Evolutionary conservation across 2,329 filamentous ascomycete species (phyloP).

Genomic region (Penicillium freii): DNA sequence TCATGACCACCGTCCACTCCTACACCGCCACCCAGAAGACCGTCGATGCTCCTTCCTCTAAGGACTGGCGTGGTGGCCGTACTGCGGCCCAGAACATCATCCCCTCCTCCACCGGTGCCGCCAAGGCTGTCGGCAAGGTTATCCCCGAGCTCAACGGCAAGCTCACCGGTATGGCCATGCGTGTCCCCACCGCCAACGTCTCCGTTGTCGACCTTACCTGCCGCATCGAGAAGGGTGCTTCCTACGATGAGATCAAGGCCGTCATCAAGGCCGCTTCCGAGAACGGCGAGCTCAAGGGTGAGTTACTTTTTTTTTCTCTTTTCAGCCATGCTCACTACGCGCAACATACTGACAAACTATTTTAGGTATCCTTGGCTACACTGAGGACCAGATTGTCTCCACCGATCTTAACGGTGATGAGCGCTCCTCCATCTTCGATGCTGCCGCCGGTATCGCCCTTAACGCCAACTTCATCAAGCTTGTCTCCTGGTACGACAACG

Average conservation of each 20-base stretch:
- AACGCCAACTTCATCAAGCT: slow-evolving; percentile 99
- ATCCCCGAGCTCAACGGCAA: slow-evolving; percentile 98
- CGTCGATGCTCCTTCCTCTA: slow-evolving; percentile 92
- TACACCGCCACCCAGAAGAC: slow-evolving; percentile 99
- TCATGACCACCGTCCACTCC: slow-evolving; percentile 99
- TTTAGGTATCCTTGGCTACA: slow-evolving; percentile 76
- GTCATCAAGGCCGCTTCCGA: slow-evolving; percentile 84
- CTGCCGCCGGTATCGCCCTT: slow-evolving; percentile 97
- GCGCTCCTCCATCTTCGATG: slow-evolving; percentile 97
- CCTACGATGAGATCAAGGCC: slow-evolving; percentile 81
- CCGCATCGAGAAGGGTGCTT: slow-evolving; percentile 82
- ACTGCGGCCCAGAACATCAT: slow-evolving; percentile 99
- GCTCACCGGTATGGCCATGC: slow-evolving; percentile 99
- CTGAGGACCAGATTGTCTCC: slow-evolving; percentile 95
- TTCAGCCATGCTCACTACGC: too few species aligned
- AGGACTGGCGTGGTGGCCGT: slow-evolving; percentile 99
- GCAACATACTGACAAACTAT: neutral
- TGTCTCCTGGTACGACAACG: slow-evolving; percentile 98
- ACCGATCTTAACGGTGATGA: slow-evolving; percentile 89
- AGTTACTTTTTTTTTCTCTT: neutral
- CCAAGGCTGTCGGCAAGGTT: slow-evolving; percentile 99
- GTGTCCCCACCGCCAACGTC: slow-evolving; percentile 97
- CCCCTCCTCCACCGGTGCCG: slow-evolving; percentile 96
- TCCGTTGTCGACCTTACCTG: slow-evolving; percentile 96
- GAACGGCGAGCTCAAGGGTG: slow-evolving; percentile 69